Evolutionary conservation across 2,329 filamentous ascomycete genomes (phyloP).

Genomic region (Amylocarpus encephaloides): DNA sequence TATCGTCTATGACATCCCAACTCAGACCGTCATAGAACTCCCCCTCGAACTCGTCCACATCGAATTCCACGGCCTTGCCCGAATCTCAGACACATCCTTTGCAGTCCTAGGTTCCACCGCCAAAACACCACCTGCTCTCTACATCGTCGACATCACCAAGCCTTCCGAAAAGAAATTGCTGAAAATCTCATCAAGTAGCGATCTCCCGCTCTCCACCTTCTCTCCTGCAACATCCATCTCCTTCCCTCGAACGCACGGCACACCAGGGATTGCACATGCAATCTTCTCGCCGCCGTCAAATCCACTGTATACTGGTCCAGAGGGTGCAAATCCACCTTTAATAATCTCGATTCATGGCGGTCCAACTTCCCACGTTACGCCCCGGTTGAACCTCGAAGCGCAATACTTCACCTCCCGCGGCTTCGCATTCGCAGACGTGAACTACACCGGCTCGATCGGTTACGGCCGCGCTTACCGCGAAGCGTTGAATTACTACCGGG

Average conservation of each 20-base stretch:
- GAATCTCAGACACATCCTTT: constrained; percentile 33
- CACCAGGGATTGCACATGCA: constrained; percentile 17
- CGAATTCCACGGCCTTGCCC: constrained; percentile 30
- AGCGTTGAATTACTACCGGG: constrained; percentile 44
- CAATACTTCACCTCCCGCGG: constrained; percentile 51
- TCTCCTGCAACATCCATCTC: constrained; percentile 36
- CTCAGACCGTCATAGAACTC: constrained; percentile 29
- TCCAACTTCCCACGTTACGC: constrained; percentile 39
- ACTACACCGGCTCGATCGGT: constrained; percentile 47
- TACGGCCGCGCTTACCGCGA: constrained; percentile 46
- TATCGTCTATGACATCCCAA: constrained; percentile 35
- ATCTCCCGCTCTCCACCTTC: constrained; percentile 30
- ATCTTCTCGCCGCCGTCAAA: constrained; percentile 46
- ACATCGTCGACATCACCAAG: constrained; percentile 31
- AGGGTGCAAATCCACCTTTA: constrained; percentile 39
- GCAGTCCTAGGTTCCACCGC: constrained; percentile 36
- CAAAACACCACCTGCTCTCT: constrained; percentile 31
- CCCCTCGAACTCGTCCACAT: constrained; percentile 30
- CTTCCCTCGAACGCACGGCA: constrained; percentile 28
- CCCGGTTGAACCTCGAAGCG: constrained; percentile 38
- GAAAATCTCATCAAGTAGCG: constrained; percentile 32
- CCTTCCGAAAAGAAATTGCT: constrained; percentile 27
- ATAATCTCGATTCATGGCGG: constrained; percentile 47
- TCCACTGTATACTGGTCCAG: constrained; percentile 35
- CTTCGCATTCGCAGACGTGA: constrained; percentile 44